These are phyloP conservation scores for Daldinia bambusicola DNA, from an alignment of 495 filamentous ascomycete species.

Conservation along the genomic window DNA sequence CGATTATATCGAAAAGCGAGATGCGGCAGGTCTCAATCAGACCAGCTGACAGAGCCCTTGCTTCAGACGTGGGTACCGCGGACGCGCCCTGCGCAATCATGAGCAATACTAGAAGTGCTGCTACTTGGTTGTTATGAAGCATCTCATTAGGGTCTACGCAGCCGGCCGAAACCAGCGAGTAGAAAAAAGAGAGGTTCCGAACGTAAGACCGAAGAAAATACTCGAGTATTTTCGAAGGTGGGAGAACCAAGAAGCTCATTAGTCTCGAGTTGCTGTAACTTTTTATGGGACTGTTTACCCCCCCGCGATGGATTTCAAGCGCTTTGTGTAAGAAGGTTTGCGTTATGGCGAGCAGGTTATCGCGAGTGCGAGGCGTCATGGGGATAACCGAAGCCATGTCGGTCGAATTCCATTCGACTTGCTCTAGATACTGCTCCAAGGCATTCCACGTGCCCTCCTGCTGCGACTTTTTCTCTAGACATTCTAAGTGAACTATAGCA, in stretches of 20 bases:
- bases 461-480: conserved; percentile 66
- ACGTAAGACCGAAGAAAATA: conserved; percentile 69
- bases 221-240: conserved; percentile 67
- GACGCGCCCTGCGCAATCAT: conserved; percentile 74
- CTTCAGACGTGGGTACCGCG: conserved; percentile 65
- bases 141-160: conserved; percentile 69
- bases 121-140: conserved; percentile 65
- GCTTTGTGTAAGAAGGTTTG: conserved; percentile 72
- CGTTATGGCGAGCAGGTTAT: conserved; percentile 71
- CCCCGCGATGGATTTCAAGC: conserved; percentile 65
- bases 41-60: conserved; percentile 67
- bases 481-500: conserved; percentile 66
- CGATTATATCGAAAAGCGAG: conserved; percentile 71
- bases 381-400: conserved; percentile 60
- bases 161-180: conserved; percentile 62
- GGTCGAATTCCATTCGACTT: conserved; percentile 48
- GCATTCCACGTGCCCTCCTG: conserved; percentile 61
- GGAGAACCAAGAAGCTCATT: conserved; percentile 67
- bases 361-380: conserved; percentile 62
- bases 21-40: conserved; percentile 73
- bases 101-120: conserved; percentile 67
- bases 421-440: conserved; percentile 54
- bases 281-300: conserved; percentile 48
- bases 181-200: conserved; percentile 67
- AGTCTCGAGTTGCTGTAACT: conserved; percentile 53